Evolutionary conservation across 352 stramenopile genomes (phyloP), one percentile per base, ranked within the genome.

Genomic region (Pythium rhizo-oryzae): DNA sequence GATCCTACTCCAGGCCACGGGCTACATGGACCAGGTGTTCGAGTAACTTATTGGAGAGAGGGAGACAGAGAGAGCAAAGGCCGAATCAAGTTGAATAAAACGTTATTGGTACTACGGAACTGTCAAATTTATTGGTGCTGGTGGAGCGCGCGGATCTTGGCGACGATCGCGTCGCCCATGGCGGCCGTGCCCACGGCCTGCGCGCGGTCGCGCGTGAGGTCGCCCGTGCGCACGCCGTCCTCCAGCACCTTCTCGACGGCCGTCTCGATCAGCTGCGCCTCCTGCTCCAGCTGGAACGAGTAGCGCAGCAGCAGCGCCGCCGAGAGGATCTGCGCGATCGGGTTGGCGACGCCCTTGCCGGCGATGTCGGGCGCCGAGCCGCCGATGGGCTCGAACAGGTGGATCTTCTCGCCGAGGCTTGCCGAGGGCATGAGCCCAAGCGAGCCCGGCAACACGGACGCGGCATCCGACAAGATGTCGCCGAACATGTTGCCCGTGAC

Each of bases 401-500:
- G 84, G 62, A 96, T 86, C 56, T 86, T 87, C 54, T 90, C 70
- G 41, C 87, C 87, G 61, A 99, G 90, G 75, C 93, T 99, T 13
- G 97, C 98, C n/a, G 93, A 99, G n/a, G 97, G 97, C 71, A 99
- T 97, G 79, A 99, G 98, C 9, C 98, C 98, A 21, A 99, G 87
- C 64, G 94, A 99, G 43, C 98, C 98, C 13, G 98, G 97, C 39
- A 99, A 81, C 87, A 99, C 98, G 24, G 91, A 98, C 35, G 97
- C 97, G 41, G 98, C 97, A 71, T 99, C 98, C 69, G 94, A 99
- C 6, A 99, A 71, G 72, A 99, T 99, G 79, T 99, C 98, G 54
- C 98, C 98, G 80, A 99, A 99, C 80, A 99, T 99, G 83, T 99
- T 99, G 69, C 97, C 97, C 37, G 93, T 99, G 37, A 98, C 97